Evolutionary conservation across 225 moss, liverwort and hornwort genomes (phyloP), one percentile per base, ranked within the genome.

Genomic region (Pseudoscleropodium purum): DNA sequence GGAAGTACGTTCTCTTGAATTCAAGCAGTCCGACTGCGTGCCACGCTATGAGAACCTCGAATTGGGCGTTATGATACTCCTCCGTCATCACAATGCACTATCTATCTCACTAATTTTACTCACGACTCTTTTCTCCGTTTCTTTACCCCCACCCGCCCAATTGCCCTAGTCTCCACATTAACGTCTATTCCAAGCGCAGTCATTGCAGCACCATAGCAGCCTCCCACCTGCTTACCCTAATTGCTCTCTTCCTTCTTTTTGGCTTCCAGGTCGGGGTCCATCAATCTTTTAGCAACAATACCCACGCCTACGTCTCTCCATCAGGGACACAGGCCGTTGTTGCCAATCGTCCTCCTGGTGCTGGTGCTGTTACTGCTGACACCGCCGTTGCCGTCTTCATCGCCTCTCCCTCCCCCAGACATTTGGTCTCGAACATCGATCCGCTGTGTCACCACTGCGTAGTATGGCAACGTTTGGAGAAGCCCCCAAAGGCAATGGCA

Each of bases 381-480:
- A 10, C 34, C 86, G 49, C 62, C 37, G 63, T n/a, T 45, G 45
- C 27, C 70, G 81, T 59, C 72, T 15, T 61, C 73, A 45, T 73
- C 51, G 15, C 43, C 24, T 47, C 45, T 16, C 45, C 34, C 33
- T 63, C 7, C 34, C 17, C 15, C 30, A 26, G 60, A 76, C 30
- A 39, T 65, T 83, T 65, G 65, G 25, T 66, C 16, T 47, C 66
- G 49, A 51, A 23, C 83, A 64, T 80, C 26, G 51, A 39, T 30
- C 61, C 41, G 31, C n/a, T 67, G 85, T 17, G 39, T 24, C 70
- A 60, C 59, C 45, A 54, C 43, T 84, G 72, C 43, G 61, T 79
- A 85, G 18, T 37, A 94, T 94, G 94, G 94, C 93, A 85, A 25
- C 93, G 67, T 94, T 93, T 79, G 89, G 82, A 54, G 94, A 94